Base-by-base conservation (phyloP, 805 yeast genomes). In the Wickerhamomyces chaumierensis region DNA sequence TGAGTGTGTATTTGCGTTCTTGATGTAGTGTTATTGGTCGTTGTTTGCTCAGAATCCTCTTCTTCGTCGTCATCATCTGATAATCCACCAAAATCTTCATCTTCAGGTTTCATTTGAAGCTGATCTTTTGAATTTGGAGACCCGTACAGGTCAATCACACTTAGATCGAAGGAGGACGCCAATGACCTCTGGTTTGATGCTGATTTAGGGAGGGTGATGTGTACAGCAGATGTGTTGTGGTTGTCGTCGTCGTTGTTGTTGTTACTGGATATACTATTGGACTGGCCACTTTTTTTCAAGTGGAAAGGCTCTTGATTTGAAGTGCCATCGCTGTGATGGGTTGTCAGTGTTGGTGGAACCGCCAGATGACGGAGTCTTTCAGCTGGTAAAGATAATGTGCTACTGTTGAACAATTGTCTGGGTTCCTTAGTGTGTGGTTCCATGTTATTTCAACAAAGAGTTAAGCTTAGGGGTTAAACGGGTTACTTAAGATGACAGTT, bases 81-180 rank as follows among this genome's bases (percentile, higher is more conserved):
- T 9, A 21, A 9, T 6, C 23, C 23, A 7, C 9, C 23, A 9
- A n/a, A n/a, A n/a, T 9, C 23, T 21, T 21, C 23, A 6, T 21
- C 23, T 21, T 13, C 31, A 7, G 6, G 31, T 14, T 28, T 14
- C n/a, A n/a, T n/a, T 28, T 28, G 31, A 28, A 7, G 14, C 12
- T 28, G 31, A 7, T 28, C 31, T 28, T 28, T 7, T 7, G n/a
- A 13, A 28, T 15, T 6, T 31, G 33, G 33, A 9, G 33, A 15
- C 4, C 33, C 33, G 14, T 31, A 62, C 47, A 62, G 43, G 35
- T 62, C 64, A 33, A 62, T 60, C 12, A 62, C 58, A 36, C 68
- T 62, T 35, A 60, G 39, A 19, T 51, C 54, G 11, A 47, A 29
- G 6, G 19, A 13, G 2, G 36, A 25, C 9, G 15, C 16, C 16